Conservation (phyloP, 208 protist genomes). For the Kentomonas sorsogonicus region DNA sequence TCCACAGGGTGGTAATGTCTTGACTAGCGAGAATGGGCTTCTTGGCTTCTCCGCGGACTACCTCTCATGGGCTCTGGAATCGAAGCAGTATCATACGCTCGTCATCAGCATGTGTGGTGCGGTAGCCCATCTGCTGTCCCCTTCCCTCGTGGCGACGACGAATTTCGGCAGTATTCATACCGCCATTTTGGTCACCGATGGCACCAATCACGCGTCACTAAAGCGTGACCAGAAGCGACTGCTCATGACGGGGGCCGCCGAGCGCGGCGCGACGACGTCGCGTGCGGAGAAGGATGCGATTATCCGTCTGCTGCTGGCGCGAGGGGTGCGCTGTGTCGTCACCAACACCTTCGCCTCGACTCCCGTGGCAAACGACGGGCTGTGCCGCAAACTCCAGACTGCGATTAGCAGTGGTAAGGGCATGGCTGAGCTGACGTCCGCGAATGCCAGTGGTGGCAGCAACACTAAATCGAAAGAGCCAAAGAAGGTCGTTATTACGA, state of each 20-base stretch:
- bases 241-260: slow-evolving; percentile 8
- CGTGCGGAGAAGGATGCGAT: too few relatives aligned
- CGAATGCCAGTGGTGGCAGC: too few relatives aligned
- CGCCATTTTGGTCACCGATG: slow-evolving; percentile 29
- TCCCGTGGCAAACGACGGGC: slow-evolving; percentile 24
- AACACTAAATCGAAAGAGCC: slow-evolving; percentile 26
- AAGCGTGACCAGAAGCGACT: slow-evolving; percentile 53
- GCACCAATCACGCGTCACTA: slow-evolving; percentile 36
- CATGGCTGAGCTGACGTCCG: slow-evolving; percentile 23
- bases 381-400: slow-evolving; percentile 32
- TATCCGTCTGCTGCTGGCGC: slow-evolving; percentile 62
- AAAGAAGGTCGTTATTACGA: slow-evolving; percentile 25
- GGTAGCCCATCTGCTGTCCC: slow-evolving; percentile 29
- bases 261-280: slow-evolving; percentile 11
- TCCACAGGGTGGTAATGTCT: too few relatives aligned
- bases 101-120: slow-evolving; percentile 43
- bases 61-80: slow-evolving; percentile 33
- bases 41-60: slow-evolving; percentile 31
- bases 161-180: slow-evolving; percentile 43
- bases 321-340: slow-evolving; percentile 54
- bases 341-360: slow-evolving; percentile 36
- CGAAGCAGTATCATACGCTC: slow-evolving; percentile 8
- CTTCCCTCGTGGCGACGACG: slow-evolving; percentile 29
- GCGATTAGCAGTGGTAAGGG: slow-evolving; percentile 32
- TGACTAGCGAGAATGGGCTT: too few relatives aligned